phyloP scores from a whole-genome alignment of 2,329 filamentous ascomycete species.

The Pseudocercospora fijiensis region DNA sequence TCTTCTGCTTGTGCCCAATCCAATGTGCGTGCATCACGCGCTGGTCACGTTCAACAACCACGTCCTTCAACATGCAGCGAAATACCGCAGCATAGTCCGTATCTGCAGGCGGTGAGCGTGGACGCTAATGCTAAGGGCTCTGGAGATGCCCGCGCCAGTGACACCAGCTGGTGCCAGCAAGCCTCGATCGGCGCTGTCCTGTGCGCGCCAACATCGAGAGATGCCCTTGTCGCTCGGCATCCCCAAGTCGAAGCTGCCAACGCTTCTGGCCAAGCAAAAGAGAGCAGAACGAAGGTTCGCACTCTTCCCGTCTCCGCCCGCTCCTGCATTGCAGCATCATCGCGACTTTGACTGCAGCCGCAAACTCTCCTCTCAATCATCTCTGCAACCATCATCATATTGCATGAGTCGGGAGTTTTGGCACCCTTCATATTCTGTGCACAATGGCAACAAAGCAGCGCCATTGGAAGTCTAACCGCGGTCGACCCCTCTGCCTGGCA shows the following conservation, averaged over 20 bases:
- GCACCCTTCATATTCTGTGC: neutral
- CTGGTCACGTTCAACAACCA: slow-evolving; percentile 3
- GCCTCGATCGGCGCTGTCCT: neutral
- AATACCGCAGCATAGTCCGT: neutral
- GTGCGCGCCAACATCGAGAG: neutral
- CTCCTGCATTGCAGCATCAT: slow-evolving; percentile 11
- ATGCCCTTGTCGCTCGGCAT: neutral
- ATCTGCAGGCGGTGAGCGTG: neutral
- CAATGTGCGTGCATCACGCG: neutral
- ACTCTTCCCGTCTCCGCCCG: slow-evolving; percentile 5
- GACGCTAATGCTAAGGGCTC: neutral
- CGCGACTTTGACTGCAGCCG: slow-evolving; percentile 9
- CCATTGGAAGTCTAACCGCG: neutral
- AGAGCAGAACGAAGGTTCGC: slow-evolving; percentile 5
- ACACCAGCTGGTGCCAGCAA: neutral
- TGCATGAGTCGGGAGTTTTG: slow-evolving; percentile 5
- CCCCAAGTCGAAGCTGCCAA: neutral
- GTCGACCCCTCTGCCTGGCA: neutral
- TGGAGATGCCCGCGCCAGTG: neutral
- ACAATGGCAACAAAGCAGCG: neutral
- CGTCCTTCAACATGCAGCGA: neutral
- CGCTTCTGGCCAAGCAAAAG: neutral
- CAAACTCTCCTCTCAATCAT: slow-evolving; percentile 8
- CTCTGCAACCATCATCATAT: slow-evolving; percentile 13
- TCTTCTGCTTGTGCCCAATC: neutral